Percentiles rank a stretch among this genome's conserved stretches.
phyloP scores from a whole-genome alignment of 106 monocot genomes.

The Ottelia alismoides region DNA sequence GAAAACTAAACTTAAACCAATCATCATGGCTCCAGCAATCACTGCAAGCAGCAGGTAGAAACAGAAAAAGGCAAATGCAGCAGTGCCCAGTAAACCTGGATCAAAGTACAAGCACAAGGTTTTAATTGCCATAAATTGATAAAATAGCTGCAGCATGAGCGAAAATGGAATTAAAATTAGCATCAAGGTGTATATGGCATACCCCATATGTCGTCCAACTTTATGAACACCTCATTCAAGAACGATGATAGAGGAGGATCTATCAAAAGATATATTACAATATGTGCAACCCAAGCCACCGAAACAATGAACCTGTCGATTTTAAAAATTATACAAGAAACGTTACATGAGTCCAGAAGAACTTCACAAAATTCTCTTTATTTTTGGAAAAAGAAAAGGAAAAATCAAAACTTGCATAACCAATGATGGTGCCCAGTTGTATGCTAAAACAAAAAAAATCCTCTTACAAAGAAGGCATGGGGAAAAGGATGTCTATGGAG shows the following conservation, averaged over 20 bases:
- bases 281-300: conserved; percentile 94
- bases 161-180: neutral
- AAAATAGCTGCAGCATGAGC: too few species aligned
- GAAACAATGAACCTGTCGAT: conserved; percentile 79
- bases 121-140: too few species aligned
- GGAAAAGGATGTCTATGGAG: too few species aligned
- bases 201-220: conserved; percentile 96
- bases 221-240: conserved; percentile 90
- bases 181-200: conserved; percentile 5
- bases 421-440: too few species aligned
- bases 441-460: too few species aligned
- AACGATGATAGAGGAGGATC: conserved; percentile 88
- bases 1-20: conserved; percentile 86
- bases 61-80: conserved; percentile 95
- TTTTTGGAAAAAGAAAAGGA: too few species aligned
- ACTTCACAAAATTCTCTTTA: too few species aligned
- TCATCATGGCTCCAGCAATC: conserved; percentile 95
- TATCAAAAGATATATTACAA: conserved; percentile 86
- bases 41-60: conserved; percentile 94
- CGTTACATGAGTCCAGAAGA: too few species aligned
- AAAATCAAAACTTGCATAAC: too few species aligned
- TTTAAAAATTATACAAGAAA: too few species aligned
- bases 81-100: conserved; percentile 89
- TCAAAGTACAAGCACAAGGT: conserved; percentile 2
- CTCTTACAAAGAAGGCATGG: too few species aligned